Conservation (phyloP, 2,329 filamentous ascomycete species). For the Aspergillus novofumigatus region DNA sequence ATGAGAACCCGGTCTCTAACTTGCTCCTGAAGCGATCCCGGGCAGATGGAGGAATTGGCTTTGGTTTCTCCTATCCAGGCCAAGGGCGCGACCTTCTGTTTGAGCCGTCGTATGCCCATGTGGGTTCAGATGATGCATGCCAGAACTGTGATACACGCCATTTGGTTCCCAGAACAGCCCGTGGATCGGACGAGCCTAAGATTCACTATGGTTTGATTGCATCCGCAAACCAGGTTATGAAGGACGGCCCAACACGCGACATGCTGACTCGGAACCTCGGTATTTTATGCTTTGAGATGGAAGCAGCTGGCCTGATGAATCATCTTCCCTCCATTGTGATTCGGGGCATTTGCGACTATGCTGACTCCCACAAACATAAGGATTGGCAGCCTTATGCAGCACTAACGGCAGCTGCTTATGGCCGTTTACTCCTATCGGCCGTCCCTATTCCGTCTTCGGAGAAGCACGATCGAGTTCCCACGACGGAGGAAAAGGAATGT, state of each 20-base stretch:
- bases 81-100: neutral
- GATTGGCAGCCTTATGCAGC: neutral
- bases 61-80: neutral
- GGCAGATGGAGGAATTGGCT: too few relatives aligned
- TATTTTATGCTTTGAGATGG: neutral
- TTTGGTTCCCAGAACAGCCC: neutral
- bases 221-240: conserved; percentile 16
- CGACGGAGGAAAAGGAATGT: too few relatives aligned
- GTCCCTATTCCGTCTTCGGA: too few relatives aligned
- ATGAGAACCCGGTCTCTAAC: too few relatives aligned
- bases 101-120: neutral
- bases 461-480: too few relatives aligned
- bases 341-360: neutral
- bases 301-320: neutral
- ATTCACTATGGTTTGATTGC: conserved; percentile 19
- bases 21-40: too few relatives aligned
- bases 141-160: neutral
- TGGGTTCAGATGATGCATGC: neutral
- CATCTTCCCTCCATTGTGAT: neutral
- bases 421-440: too few relatives aligned
- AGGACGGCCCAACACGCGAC: neutral
- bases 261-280: neutral
- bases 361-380: neutral
- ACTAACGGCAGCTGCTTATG: neutral
- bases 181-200: neutral